Percentiles rank a stretch among this genome's conserved stretches.
These are phyloP conservation scores for Penicillium bialowiezense DNA, from an alignment of 495 filamentous ascomycete genomes.

Conservation along the genomic window DNA sequence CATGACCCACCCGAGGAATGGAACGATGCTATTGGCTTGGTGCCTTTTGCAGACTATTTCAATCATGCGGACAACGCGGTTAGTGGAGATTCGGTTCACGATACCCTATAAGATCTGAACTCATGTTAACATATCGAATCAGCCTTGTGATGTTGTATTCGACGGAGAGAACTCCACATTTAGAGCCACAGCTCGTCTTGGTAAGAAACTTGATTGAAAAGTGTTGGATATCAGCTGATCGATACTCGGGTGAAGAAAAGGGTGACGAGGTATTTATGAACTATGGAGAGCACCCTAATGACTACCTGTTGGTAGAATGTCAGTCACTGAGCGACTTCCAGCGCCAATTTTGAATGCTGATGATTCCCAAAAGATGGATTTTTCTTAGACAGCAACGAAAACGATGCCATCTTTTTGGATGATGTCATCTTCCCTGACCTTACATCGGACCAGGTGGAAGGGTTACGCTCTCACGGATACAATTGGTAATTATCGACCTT, in stretches of 20 bases:
- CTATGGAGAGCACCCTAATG: slow-evolving; percentile 73
- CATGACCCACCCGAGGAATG: slow-evolving; percentile 41
- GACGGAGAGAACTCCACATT: slow-evolving; percentile 56
- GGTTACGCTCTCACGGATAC: background rate
- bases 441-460: slow-evolving; percentile 5
- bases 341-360: background rate
- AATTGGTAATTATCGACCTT: background rate
- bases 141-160: slow-evolving; percentile 55
- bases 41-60: slow-evolving; percentile 79
- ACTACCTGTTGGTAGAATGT: slow-evolving; percentile 73
- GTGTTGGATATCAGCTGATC: background rate
- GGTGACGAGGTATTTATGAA: slow-evolving; percentile 71
- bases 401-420: slow-evolving; percentile 61
- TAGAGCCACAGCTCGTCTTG: slow-evolving; percentile 45
- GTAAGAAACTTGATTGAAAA: slow-evolving; percentile 19
- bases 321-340: slow-evolving; percentile 4
- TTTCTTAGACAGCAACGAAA: slow-evolving; percentile 56
- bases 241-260: slow-evolving; percentile 22
- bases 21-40: slow-evolving; percentile 69
- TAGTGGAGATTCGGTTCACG: slow-evolving; percentile 1
- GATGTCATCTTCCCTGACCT: slow-evolving; percentile 53
- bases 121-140: background rate
- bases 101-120: background rate
- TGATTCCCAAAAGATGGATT: slow-evolving; percentile 57
- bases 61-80: slow-evolving; percentile 60